Evolutionary conservation across 768 basidiomycete genomes (phyloP), one percentile per base, ranked within the genome.

Genomic region (Rubroboletus satanas): DNA sequence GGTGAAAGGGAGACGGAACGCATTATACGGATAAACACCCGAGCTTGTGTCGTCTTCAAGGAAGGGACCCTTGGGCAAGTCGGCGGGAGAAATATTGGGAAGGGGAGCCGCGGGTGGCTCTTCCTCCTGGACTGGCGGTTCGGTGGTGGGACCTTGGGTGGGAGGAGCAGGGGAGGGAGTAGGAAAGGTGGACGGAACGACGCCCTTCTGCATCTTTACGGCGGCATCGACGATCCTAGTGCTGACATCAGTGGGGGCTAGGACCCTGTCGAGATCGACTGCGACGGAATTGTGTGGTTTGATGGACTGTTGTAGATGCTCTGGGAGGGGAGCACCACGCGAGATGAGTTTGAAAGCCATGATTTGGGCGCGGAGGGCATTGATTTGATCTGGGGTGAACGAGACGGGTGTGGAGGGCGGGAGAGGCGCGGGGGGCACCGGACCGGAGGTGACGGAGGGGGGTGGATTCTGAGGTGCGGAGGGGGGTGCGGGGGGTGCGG

Each of bases 21-120:
- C 87, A 69, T 96, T 96, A 76, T 94, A 95, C 3, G 94, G 94
- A 64, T 95, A 93, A 55, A 95, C 85, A 38, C 83, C 82, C 0
- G 92, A 93, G 54, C 82, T 77, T 49, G 81, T 75, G 67, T 95
- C 83, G 66, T 89, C 88, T 57, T 96, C 93, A 31, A 90, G 75
- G 71, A 84, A 85, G 6, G 84, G 83, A 0, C 84, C 87, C 58
- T 87, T 87, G 26, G 90, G 86, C 44, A 86, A 66, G 58, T 88
- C 83, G 3, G 79, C 74, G 9, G 80, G 73, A 51, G 85, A 79
- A 7, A 82, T 71, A 35, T 77, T 67, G 7, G 73, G 58, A 11
- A 45, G 57, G 1, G 57, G n/a, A 1, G 68, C 58, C 12, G 76
- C 71, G 11, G 76, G 66, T 1, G 60, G 32, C 36, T 87, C 84